Base-by-base conservation (phyloP, 1,139 yeast genomes). In the Yamadazyma pseudoaaseri region DNA sequence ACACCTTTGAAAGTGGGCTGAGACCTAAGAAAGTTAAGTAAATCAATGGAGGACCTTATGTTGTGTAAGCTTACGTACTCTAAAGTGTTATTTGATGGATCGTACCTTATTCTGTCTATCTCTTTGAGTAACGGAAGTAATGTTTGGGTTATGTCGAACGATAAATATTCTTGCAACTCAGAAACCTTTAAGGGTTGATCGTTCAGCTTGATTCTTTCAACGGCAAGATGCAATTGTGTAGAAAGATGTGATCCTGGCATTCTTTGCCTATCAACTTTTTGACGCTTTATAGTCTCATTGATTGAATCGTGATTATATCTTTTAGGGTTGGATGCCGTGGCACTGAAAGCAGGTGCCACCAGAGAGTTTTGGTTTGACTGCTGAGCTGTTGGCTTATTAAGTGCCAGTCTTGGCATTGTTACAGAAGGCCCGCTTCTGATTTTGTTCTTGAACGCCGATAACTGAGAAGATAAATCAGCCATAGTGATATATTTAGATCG, bases 1-100 rank as follows among this genome's bases (percentile, higher is more conserved):
- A 85, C 74, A 3, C 98, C 98, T 52, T 81, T 86, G 56, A 86
- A 89, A 2, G 96, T 86, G 2, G 86, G 81, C 60, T 89, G 97
- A 16, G 81, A 70, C 48, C 90, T 74, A 39, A 94, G 68, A 47
- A 82, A 84, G 39, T 78, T 72, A 36, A 94, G 58, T 42, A 94
- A 66, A 44, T 87, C 96, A 37, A 81, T 86, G 3, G 83, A 84
- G 3, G 84, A 76, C 48, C 86, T 80, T 37, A 94, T 90, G 53
- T 90, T 90, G 58, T 87, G 95, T 35, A 87, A 72, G 4, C 97
- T 87, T 28, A 86, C 83, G 52, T 92, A 94, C 52, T 86, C 92
- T 35, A 89, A 74, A 0, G 96, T 82, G 36, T 77, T 66, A 23
- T 68, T 69, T 18, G 64, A 66, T 2, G 78, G 63, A 49, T 82